A percentile compares a stretch with the other conserved stretches of the same genome.
Evolutionary conservation across 257 asterid genomes (phyloP).

Genomic region (Ilex aquifolium): DNA sequence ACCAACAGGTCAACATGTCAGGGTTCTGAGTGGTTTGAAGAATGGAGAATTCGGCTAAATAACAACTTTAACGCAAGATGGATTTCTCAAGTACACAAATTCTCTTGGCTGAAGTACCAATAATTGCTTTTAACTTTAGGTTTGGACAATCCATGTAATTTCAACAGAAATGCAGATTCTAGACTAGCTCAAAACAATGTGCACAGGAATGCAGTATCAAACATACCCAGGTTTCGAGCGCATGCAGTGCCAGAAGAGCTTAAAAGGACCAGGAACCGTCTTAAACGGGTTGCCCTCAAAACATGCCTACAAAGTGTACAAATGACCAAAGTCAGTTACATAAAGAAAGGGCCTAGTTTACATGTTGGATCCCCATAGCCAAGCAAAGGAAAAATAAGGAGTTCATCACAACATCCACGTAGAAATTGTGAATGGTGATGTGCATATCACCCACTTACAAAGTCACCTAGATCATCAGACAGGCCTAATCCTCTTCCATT

Average conservation of each 20-base stretch:
- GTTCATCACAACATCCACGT: neutral
- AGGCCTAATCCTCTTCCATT: no score
- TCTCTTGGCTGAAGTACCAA: neutral
- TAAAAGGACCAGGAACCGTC: slow-evolving; percentile 96
- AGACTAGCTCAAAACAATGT: neutral
- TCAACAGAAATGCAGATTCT: slow-evolving; percentile 1
- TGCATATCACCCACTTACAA: no score
- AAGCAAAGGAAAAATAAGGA: neutral
- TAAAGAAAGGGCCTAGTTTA: neutral
- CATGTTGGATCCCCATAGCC: neutral
- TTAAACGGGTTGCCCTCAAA: slow-evolving; percentile 97
- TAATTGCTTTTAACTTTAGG: slow-evolving; percentile 5
- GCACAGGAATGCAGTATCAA: neutral
- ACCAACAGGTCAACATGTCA: no score
- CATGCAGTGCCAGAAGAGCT: slow-evolving; percentile 89
- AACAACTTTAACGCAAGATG: neutral
- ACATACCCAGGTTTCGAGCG: slow-evolving; percentile 90
- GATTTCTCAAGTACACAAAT: neutral
- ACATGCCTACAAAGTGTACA: slow-evolving; percentile 53
- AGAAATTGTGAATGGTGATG: no score
- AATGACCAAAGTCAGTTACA: neutral
- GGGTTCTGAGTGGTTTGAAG: no score
- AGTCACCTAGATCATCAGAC: no score
- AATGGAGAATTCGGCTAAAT: neutral
- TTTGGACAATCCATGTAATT: neutral